A percentile compares a stretch with the other conserved stretches of the same genome.
phyloP scores from a whole-genome alignment of 2,329 filamentous ascomycete genomes.

The Cladophialophora carrionii region DNA sequence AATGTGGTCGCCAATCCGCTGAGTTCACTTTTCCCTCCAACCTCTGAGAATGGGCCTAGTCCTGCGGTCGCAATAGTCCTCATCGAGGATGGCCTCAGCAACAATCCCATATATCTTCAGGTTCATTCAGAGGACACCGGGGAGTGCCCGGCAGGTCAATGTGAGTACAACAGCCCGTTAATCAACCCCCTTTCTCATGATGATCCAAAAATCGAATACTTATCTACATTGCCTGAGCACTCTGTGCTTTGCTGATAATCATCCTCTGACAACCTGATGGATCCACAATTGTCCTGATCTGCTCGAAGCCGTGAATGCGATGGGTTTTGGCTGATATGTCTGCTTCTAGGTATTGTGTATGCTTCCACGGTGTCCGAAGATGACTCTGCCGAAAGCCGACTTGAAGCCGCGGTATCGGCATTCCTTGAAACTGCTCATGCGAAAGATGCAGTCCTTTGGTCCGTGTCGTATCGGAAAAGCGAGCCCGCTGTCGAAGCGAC shows the following conservation, averaged over 20 bases:
- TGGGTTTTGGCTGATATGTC: constrained; percentile 26
- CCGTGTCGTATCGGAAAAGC: constrained; percentile 52
- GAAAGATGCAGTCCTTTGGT: constrained; percentile 30
- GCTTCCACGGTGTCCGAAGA: constrained; percentile 47
- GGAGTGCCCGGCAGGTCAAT: constrained; percentile 84
- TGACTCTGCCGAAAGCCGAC: constrained; percentile 18
- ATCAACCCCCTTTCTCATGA: constrained; percentile 62
- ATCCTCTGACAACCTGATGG: constrained; percentile 88
- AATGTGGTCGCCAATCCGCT: constrained; percentile 71
- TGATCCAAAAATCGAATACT: constrained; percentile 85
- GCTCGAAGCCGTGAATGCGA: constrained; percentile 8
- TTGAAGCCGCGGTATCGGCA: constrained; percentile 26
- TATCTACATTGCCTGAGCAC: constrained; percentile 99
- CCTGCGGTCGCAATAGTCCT: constrained; percentile 67
- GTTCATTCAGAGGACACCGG: constrained; percentile 88
- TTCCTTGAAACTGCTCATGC: constrained; percentile 25
- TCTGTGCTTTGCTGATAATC: constrained; percentile 74
- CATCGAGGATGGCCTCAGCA: constrained; percentile 43
- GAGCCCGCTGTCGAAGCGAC: constrained; percentile 27
- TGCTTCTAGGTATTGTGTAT: constrained; percentile 60
- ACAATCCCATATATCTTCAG: constrained; percentile 62
- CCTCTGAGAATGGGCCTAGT: constrained; percentile 72
- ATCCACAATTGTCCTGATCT: constrained; percentile 40
- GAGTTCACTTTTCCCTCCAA: constrained; percentile 66
- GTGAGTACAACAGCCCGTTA: constrained; percentile 64